Base-by-base conservation (phyloP, 768 basidiomycete species). In the Daedaleopsis nitida region DNA sequence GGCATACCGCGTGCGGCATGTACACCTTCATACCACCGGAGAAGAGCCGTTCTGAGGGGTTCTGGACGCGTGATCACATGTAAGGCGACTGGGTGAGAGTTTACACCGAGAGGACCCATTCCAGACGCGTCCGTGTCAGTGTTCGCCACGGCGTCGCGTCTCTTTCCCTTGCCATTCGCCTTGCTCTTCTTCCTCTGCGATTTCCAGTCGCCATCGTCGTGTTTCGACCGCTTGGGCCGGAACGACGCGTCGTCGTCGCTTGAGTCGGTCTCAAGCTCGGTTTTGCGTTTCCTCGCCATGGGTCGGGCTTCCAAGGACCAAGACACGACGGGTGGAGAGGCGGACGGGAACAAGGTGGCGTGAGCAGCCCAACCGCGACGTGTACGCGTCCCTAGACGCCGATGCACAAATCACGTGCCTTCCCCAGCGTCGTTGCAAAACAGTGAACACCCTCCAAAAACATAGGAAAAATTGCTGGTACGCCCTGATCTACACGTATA, bases 1-100 rank as follows among this genome's bases (percentile, higher is more conserved):
- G 95, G 96, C 94, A 98, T 97, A 38, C 86, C 85, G 48, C 95
- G 83, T 21, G 74, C 75, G 42, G 83, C 79, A 60, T 85, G 86
- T 13, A 89, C 90, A 14, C 73, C 75, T 38, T 81, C 79, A 69
- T 88, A 98, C 94, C 94, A 98, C 53, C 61, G 54, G 21, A 82
- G 67, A n/a, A 92, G 76, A 11, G 83, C 79, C 54, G 69, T 62
- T 24, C 85, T 83, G 35, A 86, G 73, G 21, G 76, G 60, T 14
- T 68, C 72, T 17, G 81, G 71, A 42, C 72, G 67, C 6, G 68
- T 64, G 19, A 91, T 78, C 51, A 74, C 66, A 69, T 91, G 89
- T 55, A 71, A 72, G 35, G 83, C 79, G 57, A 68, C 72, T 23
- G 80, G 60, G 69, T 89, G 88, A 24, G 58, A 24, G 1, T 10